Evolutionary conservation across 2,329 filamentous ascomycete species (phyloP).

Genomic region (Botryosphaeria dothidea): DNA sequence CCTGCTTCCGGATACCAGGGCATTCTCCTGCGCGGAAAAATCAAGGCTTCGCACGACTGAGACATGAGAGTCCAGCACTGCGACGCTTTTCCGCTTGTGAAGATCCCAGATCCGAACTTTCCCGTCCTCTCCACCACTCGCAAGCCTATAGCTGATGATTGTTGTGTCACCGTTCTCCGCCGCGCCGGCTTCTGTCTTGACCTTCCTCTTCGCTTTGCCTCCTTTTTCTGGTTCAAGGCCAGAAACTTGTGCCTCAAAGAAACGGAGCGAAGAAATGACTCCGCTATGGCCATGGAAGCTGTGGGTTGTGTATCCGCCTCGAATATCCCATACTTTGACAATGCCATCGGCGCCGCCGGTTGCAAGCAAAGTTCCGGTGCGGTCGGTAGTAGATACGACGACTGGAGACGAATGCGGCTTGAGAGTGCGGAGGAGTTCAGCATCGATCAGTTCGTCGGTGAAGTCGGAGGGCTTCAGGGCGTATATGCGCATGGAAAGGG

Average conservation of each 20-base stretch:
- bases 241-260: conserved; percentile 71
- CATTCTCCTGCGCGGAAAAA: conserved; percentile 73
- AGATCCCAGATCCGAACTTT: conserved; percentile 91
- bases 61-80: conserved; percentile 85
- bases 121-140: conserved; percentile 91
- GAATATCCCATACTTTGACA: conserved; percentile 96
- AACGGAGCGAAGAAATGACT: conserved; percentile 84
- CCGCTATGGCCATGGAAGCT: conserved; percentile 93
- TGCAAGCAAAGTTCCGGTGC: conserved; percentile 83
- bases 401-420: conserved; percentile 92
- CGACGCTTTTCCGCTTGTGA: conserved; percentile 75
- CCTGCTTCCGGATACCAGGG: conserved; percentile 79
- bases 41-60: conserved; percentile 89
- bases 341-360: conserved; percentile 91
- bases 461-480: conserved; percentile 62
- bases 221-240: conserved; percentile 31
- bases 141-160: conserved; percentile 71
- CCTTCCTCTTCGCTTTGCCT: conserved; percentile 44
- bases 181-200: conserved; percentile 46
- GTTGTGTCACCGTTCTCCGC: conserved; percentile 49
- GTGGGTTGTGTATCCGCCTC: conserved; percentile 87
- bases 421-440: conserved; percentile 73
- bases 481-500: conserved; percentile 94
- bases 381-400: conserved; percentile 80
- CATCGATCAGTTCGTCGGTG: conserved; percentile 59